phyloP scores from a whole-genome alignment of 2,329 filamentous ascomycete genomes.

The Didymellaceae sp. region DNA sequence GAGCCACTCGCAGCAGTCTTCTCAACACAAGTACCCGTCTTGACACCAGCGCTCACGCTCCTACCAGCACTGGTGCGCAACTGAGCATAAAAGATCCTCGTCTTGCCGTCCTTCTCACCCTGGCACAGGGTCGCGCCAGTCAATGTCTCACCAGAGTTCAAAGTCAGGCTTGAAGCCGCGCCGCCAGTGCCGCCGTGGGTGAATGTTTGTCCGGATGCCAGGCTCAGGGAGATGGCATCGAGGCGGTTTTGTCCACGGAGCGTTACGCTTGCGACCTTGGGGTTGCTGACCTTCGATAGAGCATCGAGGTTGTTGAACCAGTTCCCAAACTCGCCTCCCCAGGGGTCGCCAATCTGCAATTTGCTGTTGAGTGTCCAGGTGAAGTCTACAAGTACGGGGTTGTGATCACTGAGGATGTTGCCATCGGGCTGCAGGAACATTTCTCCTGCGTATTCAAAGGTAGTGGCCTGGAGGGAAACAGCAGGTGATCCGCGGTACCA shows the following conservation, averaged over 20 bases:
- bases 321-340: slow-evolving; percentile 57
- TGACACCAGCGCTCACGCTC: slow-evolving; percentile 53
- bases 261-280: slow-evolving; percentile 49
- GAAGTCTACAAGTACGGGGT: slow-evolving; percentile 66
- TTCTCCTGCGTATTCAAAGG: slow-evolving; percentile 62
- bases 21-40: slow-evolving; percentile 56
- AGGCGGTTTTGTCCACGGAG: slow-evolving; percentile 59
- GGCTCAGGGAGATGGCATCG: slow-evolving; percentile 58
- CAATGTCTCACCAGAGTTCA: slow-evolving; percentile 59
- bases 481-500: slow-evolving; percentile 63
- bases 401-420: slow-evolving; percentile 67
- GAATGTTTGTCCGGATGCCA: slow-evolving; percentile 58
- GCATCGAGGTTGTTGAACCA: slow-evolving; percentile 64
- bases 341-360: slow-evolving; percentile 46
- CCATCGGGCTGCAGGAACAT: slow-evolving; percentile 66
- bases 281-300: slow-evolving; percentile 43
- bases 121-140: slow-evolving; percentile 58
- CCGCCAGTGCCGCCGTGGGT: slow-evolving; percentile 64
- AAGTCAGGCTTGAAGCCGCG: slow-evolving; percentile 49
- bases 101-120: slow-evolving; percentile 54
- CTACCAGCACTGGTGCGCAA: slow-evolving; percentile 59
- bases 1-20: slow-evolving; percentile 57
- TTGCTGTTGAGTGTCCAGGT: slow-evolving; percentile 30
- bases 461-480: slow-evolving; percentile 56
- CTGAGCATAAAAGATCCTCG: slow-evolving; percentile 62